phyloP scores from a whole-genome alignment of 2,329 filamentous ascomycete species.

The Fusarium sp. region DNA sequence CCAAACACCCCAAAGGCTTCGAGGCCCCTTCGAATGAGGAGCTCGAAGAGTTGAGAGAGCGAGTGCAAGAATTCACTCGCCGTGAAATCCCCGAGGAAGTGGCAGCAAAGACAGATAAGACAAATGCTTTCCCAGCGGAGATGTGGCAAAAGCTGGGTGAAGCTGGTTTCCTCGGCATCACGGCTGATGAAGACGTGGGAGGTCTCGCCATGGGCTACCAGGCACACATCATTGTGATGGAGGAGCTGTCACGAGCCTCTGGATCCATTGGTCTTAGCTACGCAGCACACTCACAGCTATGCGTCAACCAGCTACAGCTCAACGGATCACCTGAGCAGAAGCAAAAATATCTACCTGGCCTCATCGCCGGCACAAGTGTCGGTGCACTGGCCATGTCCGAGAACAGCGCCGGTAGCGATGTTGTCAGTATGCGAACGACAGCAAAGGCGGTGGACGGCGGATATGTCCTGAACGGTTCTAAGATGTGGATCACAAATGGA shows the following conservation, averaged over 20 bases:
- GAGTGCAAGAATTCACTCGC: slow-evolving; percentile 88
- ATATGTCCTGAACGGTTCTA: slow-evolving; percentile 86
- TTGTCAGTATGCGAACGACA: slow-evolving; percentile 93
- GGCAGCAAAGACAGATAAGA: slow-evolving; percentile 83
- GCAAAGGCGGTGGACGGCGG: slow-evolving; percentile 86
- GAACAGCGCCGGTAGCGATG: slow-evolving; percentile 89
- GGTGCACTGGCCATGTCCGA: slow-evolving; percentile 97
- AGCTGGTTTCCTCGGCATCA: slow-evolving; percentile 91
- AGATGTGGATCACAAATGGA: slow-evolving; percentile 99
- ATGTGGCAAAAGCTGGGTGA: slow-evolving; percentile 97
- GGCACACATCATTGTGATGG: slow-evolving; percentile 94
- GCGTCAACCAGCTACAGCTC: slow-evolving; percentile 94
- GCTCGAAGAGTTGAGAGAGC: slow-evolving; percentile 82
- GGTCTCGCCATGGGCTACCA: slow-evolving; percentile 95
- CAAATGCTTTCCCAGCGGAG: slow-evolving; percentile 87
- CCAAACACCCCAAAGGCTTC: slow-evolving; percentile 73
- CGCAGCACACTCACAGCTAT: slow-evolving; percentile 94
- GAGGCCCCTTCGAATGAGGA: slow-evolving; percentile 77
- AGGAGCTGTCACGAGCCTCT: slow-evolving; percentile 90
- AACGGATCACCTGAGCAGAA: slow-evolving; percentile 88
- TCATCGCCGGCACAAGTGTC: slow-evolving; percentile 84
- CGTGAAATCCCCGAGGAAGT: slow-evolving; percentile 88
- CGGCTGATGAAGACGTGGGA: slow-evolving; percentile 91
- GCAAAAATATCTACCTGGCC: slow-evolving; percentile 78
- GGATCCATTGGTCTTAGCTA: slow-evolving; percentile 90